Evolutionary conservation across 805 yeast genomes (phyloP).

Genomic region (Pichia exigua): DNA sequence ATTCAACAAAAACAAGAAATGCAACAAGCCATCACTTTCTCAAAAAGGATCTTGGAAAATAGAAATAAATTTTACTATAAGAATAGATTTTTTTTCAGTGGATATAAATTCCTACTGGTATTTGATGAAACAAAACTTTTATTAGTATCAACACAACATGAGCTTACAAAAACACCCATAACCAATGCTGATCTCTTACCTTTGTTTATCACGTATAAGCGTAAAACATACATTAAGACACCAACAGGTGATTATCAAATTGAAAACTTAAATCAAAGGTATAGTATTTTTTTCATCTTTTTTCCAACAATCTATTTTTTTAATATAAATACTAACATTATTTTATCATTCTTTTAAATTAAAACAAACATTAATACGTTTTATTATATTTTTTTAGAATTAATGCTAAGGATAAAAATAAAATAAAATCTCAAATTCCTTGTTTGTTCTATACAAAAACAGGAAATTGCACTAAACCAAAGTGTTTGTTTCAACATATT

Average conservation of each 20-base stretch:
- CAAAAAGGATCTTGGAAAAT: slow-evolving; percentile 20
- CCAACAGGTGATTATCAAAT: slow-evolving; percentile 19
- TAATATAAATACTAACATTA: neutral
- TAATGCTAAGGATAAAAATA: neutral
- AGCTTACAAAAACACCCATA: slow-evolving; percentile 11
- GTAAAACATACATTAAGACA: slow-evolving; percentile 17
- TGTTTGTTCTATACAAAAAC: slow-evolving; percentile 29
- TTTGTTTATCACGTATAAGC: slow-evolving; percentile 11
- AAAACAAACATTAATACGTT: neutral
- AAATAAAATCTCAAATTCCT: neutral
- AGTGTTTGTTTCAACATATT: slow-evolving; percentile 51
- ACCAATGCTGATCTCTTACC: slow-evolving; percentile 16
- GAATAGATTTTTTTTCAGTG: slow-evolving; percentile 38
- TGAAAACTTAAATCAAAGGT: slow-evolving; percentile 3
- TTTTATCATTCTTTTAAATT: neutral
- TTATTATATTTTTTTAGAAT: neutral
- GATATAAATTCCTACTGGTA: slow-evolving; percentile 36
- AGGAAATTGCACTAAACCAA: slow-evolving; percentile 43
- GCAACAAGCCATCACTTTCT: neutral
- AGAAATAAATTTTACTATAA: slow-evolving; percentile 33
- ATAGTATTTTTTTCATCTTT: neutral
- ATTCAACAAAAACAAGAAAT: neutral
- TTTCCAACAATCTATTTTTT: too few species aligned
- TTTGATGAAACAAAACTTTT: slow-evolving; percentile 34
- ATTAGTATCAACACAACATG: slow-evolving; percentile 26